Evolutionary conservation across 495 filamentous ascomycete genomes (phyloP).

Genomic region (Penicillium coffeae): DNA sequence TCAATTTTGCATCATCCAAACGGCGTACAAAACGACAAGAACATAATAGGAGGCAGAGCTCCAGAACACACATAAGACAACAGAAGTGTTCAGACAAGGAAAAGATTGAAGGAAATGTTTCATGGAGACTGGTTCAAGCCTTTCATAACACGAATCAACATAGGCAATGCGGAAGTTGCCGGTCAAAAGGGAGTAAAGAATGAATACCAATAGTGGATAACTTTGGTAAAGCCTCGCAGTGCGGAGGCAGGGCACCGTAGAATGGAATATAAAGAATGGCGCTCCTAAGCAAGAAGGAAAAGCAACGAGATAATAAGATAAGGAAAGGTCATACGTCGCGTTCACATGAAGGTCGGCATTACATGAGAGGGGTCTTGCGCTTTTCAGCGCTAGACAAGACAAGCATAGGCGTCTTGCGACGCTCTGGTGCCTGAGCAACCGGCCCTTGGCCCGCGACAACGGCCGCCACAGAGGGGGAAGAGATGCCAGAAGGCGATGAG

Average conservation of each 20-base stretch:
- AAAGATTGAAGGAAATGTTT: constrained; percentile 14
- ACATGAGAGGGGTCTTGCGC: constrained; percentile 70
- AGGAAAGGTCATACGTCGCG: constrained; percentile 33
- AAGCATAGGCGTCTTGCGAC: constrained; percentile 79
- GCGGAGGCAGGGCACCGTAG: background rate
- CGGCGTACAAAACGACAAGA: background rate
- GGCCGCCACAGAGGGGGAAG: constrained; percentile 43
- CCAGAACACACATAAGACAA: background rate
- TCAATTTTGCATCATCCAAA: background rate
- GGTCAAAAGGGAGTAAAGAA: constrained; percentile 12
- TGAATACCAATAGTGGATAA: constrained; percentile 9
- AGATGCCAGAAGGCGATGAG: constrained; percentile 27
- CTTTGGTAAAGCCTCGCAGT: background rate
- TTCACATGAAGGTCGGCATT: constrained; percentile 44
- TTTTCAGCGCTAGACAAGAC: constrained; percentile 87
- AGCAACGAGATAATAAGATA: background rate
- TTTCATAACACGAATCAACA: constrained; percentile 20
- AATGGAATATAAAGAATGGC: constrained; percentile 6
- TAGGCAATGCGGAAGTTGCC: constrained; percentile 7
- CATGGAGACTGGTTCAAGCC: constrained; percentile 23
- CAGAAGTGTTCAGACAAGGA: constrained; percentile 7
- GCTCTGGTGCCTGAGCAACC: constrained; percentile 48
- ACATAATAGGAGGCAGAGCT: background rate
- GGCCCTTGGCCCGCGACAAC: constrained; percentile 47
- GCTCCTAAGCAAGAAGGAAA: constrained; percentile 6